Conservation (phyloP, 768 basidiomycete species). For the Leccinum obscurum region DNA sequence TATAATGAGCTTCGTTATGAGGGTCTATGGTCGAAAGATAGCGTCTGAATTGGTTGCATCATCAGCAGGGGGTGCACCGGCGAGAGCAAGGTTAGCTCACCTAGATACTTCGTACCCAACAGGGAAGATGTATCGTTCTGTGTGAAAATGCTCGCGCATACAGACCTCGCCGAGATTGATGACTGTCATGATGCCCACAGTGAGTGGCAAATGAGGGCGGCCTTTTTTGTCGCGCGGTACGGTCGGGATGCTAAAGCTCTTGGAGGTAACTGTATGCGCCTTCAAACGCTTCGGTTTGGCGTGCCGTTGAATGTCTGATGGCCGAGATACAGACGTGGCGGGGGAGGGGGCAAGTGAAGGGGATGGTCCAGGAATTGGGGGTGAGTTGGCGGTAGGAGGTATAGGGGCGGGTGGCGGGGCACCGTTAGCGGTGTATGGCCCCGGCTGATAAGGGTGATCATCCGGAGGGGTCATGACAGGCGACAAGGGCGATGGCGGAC, state of each 20-base stretch:
- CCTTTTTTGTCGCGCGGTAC: conserved; percentile 74
- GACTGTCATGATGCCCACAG: conserved; percentile 87
- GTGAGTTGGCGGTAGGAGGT: conserved; percentile 18
- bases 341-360: conserved; percentile 18
- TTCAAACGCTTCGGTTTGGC: conserved; percentile 78
- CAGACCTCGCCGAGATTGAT: conserved; percentile 73
- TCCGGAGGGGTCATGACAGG: conserved; percentile 37
- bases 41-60: conserved; percentile 45
- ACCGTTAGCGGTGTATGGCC: conserved; percentile 26
- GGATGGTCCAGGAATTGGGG: conserved; percentile 26
- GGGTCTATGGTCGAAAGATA: conserved; percentile 81
- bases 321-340: conserved; percentile 23
- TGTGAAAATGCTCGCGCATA: conserved; percentile 83
- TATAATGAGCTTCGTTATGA: conserved; percentile 66
- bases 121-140: conserved; percentile 86
- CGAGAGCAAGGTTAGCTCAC: conserved; percentile 38
- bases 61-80: neutral
- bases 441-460: conserved; percentile 31
- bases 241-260: conserved; percentile 73
- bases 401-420: conserved; percentile 18
- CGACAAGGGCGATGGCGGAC: conserved; percentile 33
- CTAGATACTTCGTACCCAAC: conserved; percentile 83
- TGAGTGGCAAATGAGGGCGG: conserved; percentile 72
- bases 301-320: conserved; percentile 37
- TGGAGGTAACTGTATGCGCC: conserved; percentile 77